A percentile compares a stretch with the other conserved stretches of the same genome.
Conservation (phyloP, 2,329 filamentous ascomycete genomes). For the Trichoderma polysporum region DNA sequence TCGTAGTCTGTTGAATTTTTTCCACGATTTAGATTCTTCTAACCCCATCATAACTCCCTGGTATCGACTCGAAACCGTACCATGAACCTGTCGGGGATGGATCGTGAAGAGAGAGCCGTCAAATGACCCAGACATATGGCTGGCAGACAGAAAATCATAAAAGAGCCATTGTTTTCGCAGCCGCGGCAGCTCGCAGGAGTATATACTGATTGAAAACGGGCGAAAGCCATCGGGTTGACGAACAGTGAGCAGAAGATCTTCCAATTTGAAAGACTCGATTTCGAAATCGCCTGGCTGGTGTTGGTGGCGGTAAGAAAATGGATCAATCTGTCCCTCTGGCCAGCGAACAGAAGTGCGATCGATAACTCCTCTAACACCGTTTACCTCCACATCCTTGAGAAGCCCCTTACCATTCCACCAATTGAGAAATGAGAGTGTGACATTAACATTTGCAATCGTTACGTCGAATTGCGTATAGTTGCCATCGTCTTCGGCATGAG, state of each 20-base stretch:
- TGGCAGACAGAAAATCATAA: slow-evolving; percentile 94
- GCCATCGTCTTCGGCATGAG: slow-evolving; percentile 67
- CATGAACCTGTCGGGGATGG: slow-evolving; percentile 87
- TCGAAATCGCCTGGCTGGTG: slow-evolving; percentile 94
- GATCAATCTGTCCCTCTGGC: slow-evolving; percentile 65
- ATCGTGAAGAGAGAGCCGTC: slow-evolving; percentile 97
- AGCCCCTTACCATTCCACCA: slow-evolving; percentile 98
- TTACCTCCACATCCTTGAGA: slow-evolving; percentile 88
- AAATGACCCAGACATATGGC: slow-evolving; percentile 92
- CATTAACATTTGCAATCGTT: slow-evolving; percentile 91
- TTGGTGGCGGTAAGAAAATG: slow-evolving; percentile 81
- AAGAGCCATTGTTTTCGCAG: slow-evolving; percentile 95
- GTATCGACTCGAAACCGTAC: slow-evolving; percentile 63
- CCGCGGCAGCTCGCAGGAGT: slow-evolving; percentile 89
- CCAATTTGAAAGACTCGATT: slow-evolving; percentile 93
- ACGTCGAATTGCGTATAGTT: slow-evolving; percentile 99
- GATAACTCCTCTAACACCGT: slow-evolving; percentile 87
- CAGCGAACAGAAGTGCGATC: slow-evolving; percentile 83
- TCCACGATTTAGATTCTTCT: slow-evolving; percentile 74
- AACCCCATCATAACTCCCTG: slow-evolving; percentile 54
- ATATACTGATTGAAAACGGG: slow-evolving; percentile 95
- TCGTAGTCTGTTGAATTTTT: slow-evolving; percentile 88
- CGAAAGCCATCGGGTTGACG: slow-evolving; percentile 88
- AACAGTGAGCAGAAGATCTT: slow-evolving; percentile 86
- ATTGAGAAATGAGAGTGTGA: slow-evolving; percentile 94